Base-by-base conservation (phyloP, 2,329 filamentous ascomycete species). In the Hymenoscyphus infarciens region DNA sequence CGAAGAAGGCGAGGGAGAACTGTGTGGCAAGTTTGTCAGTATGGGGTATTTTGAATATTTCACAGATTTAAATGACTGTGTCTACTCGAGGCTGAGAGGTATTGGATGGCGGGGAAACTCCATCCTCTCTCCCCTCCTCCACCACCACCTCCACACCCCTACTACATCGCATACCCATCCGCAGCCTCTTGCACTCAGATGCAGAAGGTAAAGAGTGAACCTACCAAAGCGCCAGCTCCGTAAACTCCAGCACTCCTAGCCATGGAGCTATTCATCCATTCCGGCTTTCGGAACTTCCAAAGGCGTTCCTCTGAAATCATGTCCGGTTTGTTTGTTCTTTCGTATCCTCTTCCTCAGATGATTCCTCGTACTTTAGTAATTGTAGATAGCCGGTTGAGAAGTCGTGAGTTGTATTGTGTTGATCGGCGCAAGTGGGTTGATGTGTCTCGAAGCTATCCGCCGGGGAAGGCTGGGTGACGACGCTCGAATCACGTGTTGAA, bases 1-100 rank as follows among this genome's bases (percentile, higher is more conserved):
- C 79, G 79, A 87, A 88, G 77, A 89, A 89, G 65, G 85, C 85
- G 73, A 88, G 77, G 56, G 86, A 87, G 80, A 87, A 88, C 86
- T 87, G 25, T 29, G 29, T n/a, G n/a, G n/a, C n/a, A n/a, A n/a
- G n/a, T n/a, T n/a, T n/a, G n/a, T n/a, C n/a, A 39, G 25, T 6
- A 52, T 39, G 13, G 58, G 29, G 10, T 15, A 6, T 55, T 27
- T 4, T 22, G 8, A 7, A 8, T 1, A 16, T 29, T 55, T 5
- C 8, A n/a, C 2, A 33, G 22, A 31, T 6, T n/a, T n/a, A n/a
- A n/a, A n/a, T 33, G 8, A 27, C 3, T 5, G 15, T 55, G 15
- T 0, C 7, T 27, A 19, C 2, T 31, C 15, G 27, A 52, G 45
- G 22, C 25, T 11, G 25, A 25, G 52, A 31, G n/a, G 27, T 22